Base-by-base conservation (phyloP, 2,329 filamentous ascomycete species). In the Ophiocordyceps camponoti-floridani region DNA sequence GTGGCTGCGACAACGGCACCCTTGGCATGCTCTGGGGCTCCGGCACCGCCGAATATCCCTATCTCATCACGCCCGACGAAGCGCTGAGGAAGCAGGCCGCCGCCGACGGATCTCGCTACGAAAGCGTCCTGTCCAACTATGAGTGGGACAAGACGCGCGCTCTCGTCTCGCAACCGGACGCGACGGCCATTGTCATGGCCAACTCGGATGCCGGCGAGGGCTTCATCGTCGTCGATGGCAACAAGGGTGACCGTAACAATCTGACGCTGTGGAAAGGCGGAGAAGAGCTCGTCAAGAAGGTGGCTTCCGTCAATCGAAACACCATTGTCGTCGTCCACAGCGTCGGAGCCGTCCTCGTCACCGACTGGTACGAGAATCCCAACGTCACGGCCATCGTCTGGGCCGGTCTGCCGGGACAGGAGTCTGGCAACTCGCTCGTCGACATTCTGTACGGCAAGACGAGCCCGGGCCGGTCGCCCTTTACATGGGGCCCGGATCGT, bases 241-340 rank as follows among this genome's bases (percentile, higher is more conserved):
- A 95, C 58, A 67, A 72, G 47, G 91, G 91, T 47, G 89, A 96
- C 60, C 81, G 91, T 44, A 87, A 88, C 55, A 95, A 98, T 63
- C 69, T 98, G 35, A 94, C 87, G 0, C 69, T 94, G 0, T 96
- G 89, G 89, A 71, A 80, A 48, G 73, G 79, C 47, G 88, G 85
- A 38, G 86, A 96, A 44, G 70, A 73, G 1, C 65, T 96, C 45
- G 83, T 96, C 62, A 73, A 82, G 62, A 86, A 82, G 42, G 84
- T 94, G 11, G 79, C 85, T 1, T 70, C 77, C 8, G 58, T 77
- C 49, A 88, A 82, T 69, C 78, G 81, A 65, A 94, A 95, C 70
- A 94, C 87, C 12, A 82, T 96, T 47, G 84, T 96, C 14, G 77
- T 95, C 46, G 81, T 96, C 47, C 89, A 96, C 66, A 86, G 83